Base-by-base conservation (phyloP, 106 monocot genomes). In the Acorus calamus region DNA sequence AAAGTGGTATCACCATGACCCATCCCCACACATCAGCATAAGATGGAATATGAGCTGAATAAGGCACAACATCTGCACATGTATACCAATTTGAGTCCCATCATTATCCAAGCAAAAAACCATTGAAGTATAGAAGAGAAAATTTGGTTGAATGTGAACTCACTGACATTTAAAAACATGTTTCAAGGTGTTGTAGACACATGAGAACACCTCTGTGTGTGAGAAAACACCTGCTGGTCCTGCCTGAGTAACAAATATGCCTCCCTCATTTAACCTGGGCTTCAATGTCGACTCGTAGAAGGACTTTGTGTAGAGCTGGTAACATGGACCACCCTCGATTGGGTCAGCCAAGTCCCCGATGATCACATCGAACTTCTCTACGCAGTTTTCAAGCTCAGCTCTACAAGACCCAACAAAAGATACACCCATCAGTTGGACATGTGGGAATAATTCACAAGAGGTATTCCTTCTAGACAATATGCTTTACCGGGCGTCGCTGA, bases 11-110 rank as follows among this genome's bases (percentile, higher is more conserved):
- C 70, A 77, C 79, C 79, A 80, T 77, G 53, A 73, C 53, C 79
- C 84, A 84, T 63, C 76, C 83, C 83, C 76, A 84, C 50, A 70
- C 73, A 54, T 84, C 79, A 4, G 79, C 73, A 74, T 66, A 84
- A 6, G 79, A 79, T 44, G 83, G 79, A 42, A 79, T 66, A 7
- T 76, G 79, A 76, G 83, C 76, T 42, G 83, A 69, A 46, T 84
- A 84, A 42, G 79, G 66, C 47, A 79, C 66, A 55, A 84, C 79
- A 73, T 77, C 84, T 79, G 53, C 62, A 77, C 4, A 42, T 11
- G 6, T 11, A 4, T 41, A 57, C 4, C 14, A 7, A 68, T 3
- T 8, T 28, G 12, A 58, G 6, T 14, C 46, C 14, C 11, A 13
- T 3, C 7, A 2, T 10, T 47, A 11, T 14, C 57, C 54, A 55